Base-by-base conservation (phyloP, 495 filamentous ascomycete genomes). In the Lasiosphaeria hispida region DNA sequence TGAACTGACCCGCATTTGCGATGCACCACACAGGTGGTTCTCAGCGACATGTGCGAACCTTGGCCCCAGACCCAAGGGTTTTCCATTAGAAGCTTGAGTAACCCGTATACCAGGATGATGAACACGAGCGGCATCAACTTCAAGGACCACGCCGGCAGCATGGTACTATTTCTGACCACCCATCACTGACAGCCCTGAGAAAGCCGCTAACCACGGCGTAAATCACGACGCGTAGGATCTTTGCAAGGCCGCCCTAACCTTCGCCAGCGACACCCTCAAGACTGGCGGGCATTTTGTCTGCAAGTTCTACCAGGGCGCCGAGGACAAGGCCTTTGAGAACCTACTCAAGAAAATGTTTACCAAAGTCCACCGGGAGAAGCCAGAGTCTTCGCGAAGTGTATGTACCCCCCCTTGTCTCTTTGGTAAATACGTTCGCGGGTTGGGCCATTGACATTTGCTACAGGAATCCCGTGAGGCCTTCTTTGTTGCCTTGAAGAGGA, bases 41-140 rank as follows among this genome's bases (percentile, higher is more conserved):
- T 98, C 64, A 95, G 90, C 81, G 94, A 98, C 86, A 98, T 98
- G 94, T 98, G 84, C 77, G 93, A 80, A 77, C 92, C 94, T 89
- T 96, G 91, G 91, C 73, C 80, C 62, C 87, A 89, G 78, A 85
- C 82, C 35, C 81, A 82, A 65, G 87, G 87, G 40, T 91, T 87
- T 75, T 87, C 84, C 78, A 86, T 87, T 75, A 89, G 82, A 74
- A 94, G 85, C 77, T 80, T 97, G 80, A 94, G 85, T 92, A 81
- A 91, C 80, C 90, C 92, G 49, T 92, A 92, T 83, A 70, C 70
- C 77, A 98, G 94, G 94, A 88, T 98, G 91, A 96, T 96, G 91
- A 97, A 97, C 74, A 96, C 92, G 48, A 96, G 89, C 72, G 94
- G 94, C 39, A 86, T 91, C 58, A 70, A 67, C 14, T 91, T 95